Evolutionary conservation across 352 stramenopile species (phyloP).

Genomic region (Blastocystis sp.): DNA sequence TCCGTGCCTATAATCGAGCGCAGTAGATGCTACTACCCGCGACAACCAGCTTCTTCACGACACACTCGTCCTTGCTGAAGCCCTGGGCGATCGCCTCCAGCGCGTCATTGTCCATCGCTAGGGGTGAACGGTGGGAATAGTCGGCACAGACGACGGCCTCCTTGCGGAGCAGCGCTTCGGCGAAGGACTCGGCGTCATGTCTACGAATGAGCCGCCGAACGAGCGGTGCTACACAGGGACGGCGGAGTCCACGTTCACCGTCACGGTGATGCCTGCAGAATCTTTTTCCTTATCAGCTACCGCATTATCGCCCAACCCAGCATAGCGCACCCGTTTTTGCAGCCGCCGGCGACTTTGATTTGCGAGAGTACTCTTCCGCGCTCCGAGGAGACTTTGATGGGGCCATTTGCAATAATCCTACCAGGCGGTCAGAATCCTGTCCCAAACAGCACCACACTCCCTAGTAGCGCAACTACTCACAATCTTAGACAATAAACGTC

Average conservation of each 20-base stretch:
- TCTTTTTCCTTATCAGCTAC: background rate
- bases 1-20: background rate
- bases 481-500: background rate
- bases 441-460: background rate
- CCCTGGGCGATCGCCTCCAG: background rate
- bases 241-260: background rate
- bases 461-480: background rate
- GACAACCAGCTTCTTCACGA: constrained; percentile 16
- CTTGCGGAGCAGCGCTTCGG: background rate
- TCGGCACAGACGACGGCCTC: background rate
- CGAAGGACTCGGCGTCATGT: background rate
- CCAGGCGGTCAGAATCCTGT: background rate
- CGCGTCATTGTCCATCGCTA: constrained; percentile 24
- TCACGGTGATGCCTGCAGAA: constrained; percentile 4
- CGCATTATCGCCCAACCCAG: background rate
- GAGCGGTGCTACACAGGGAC: background rate
- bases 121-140: background rate
- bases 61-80: background rate
- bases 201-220: constrained; percentile 16
- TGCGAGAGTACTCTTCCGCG: background rate
- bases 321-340: background rate
- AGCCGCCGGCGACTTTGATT: background rate
- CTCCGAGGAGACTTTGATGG: background rate
- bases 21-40: background rate
- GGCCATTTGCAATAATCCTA: background rate